phyloP scores from a whole-genome alignment of 257 asterid genomes.

The Nicotiana tomentosiformis region DNA sequence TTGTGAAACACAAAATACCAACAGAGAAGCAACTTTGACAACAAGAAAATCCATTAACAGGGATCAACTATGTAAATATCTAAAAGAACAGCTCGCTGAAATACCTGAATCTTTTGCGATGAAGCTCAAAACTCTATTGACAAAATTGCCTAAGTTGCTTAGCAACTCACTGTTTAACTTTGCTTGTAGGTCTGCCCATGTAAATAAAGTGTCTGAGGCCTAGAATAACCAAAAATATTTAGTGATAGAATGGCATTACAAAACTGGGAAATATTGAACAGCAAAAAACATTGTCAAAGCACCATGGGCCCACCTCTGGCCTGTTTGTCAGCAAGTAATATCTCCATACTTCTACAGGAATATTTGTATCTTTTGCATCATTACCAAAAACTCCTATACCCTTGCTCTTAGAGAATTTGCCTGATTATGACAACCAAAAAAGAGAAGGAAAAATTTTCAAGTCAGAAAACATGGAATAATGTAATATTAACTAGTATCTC shows the following conservation, averaged over 20 bases:
- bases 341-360: conserved; percentile 98
- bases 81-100: background rate
- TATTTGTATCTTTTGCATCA: conserved; percentile 79
- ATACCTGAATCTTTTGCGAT: conserved; percentile 85
- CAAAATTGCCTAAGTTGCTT: conserved; percentile 81
- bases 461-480: background rate
- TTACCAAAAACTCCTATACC: conserved; percentile 95
- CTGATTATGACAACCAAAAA: conserved; percentile 26
- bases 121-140: conserved; percentile 92
- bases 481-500: background rate
- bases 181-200: conserved; percentile 96
- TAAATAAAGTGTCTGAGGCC: conserved; percentile 93
- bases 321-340: conserved; percentile 88
- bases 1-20: background rate
- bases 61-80: background rate
- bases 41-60: background rate
- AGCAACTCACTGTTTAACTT: conserved; percentile 79
- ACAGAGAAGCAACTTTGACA: background rate
- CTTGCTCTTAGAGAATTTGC: conserved; percentile 92
- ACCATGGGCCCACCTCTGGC: conserved; percentile 70
- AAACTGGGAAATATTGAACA: background rate
- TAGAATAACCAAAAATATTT: conserved; percentile 11
- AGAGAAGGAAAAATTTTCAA: background rate
- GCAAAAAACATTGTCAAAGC: conserved; percentile 8
- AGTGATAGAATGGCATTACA: background rate